These are phyloP conservation scores for Penicillium desertorum DNA, from an alignment of 495 filamentous ascomycete species.

Conservation along the genomic window DNA sequence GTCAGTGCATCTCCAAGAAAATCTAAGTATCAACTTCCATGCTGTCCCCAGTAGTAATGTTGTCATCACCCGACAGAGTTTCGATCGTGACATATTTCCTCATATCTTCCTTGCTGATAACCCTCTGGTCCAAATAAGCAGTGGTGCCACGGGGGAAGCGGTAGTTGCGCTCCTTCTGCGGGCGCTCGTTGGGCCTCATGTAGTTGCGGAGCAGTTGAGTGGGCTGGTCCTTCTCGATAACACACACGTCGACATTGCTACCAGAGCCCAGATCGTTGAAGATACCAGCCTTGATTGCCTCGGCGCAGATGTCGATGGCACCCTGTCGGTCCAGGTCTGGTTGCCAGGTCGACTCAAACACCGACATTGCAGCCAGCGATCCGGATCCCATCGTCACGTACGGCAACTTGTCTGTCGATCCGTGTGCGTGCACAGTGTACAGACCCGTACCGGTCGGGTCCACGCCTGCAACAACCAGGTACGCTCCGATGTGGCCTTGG, in stretches of 20 bases:
- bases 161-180: slow-evolving; percentile 90
- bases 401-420: slow-evolving; percentile 96
- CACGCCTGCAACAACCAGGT: slow-evolving; percentile 95
- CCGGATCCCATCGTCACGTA: slow-evolving; percentile 99
- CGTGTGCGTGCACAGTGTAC: slow-evolving; percentile 98
- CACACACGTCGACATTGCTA: slow-evolving; percentile 94
- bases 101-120: slow-evolving; percentile 89
- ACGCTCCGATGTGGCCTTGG: slow-evolving; percentile 97
- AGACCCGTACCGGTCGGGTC: slow-evolving; percentile 95
- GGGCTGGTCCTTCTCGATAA: slow-evolving; percentile 87
- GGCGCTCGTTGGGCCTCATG: slow-evolving; percentile 87
- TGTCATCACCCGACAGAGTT: slow-evolving; percentile 63
- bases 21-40: slow-evolving; percentile 89
- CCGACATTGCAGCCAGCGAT: slow-evolving; percentile 92
- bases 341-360: slow-evolving; percentile 98
- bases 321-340: slow-evolving; percentile 71
- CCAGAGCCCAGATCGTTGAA: slow-evolving; percentile 98
- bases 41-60: slow-evolving; percentile 67
- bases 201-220: slow-evolving; percentile 88
- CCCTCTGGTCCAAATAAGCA: slow-evolving; percentile 87
- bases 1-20: slow-evolving; percentile 10
- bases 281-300: slow-evolving; percentile 96
- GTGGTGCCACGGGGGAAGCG: slow-evolving; percentile 86
- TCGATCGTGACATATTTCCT: slow-evolving; percentile 93
- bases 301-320: slow-evolving; percentile 75